A percentile compares a stretch with the other conserved stretches of the same genome.
These are phyloP conservation scores for Crithidia bombi DNA, from an alignment of 208 protist genomes.

Conservation along the genomic window DNA sequence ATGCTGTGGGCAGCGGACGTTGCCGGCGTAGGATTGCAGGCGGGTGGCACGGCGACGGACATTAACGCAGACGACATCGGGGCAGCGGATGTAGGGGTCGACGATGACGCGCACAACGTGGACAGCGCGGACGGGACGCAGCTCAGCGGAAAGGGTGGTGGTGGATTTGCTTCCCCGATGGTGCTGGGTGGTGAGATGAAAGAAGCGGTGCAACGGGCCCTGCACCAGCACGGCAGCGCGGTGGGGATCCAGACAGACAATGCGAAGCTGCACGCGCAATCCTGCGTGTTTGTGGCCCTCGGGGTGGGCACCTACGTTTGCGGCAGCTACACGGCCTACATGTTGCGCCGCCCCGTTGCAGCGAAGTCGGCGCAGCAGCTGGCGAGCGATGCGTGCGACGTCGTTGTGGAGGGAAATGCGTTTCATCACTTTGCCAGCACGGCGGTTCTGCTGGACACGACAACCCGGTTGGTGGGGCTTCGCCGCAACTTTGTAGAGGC, in stretches of 20 bases:
- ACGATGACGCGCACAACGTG: conserved; percentile 1
- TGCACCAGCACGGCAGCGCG: conserved; percentile 22
- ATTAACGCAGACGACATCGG: conserved; percentile 7
- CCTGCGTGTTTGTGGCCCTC: conserved; percentile 57
- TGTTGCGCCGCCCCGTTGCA: background rate
- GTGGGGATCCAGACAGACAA: conserved; percentile 69
- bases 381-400: conserved; percentile 10
- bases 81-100: background rate
- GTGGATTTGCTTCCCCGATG: conserved; percentile 2
- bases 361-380: conserved; percentile 19
- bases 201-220: conserved; percentile 15
- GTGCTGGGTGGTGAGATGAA: conserved; percentile 21
- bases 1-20: conserved; percentile 9
- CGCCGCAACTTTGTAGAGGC: conserved; percentile 52
- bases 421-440: conserved; percentile 70
- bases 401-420: conserved; percentile 14
- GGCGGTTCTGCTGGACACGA: conserved; percentile 58
- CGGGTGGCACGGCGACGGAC: background rate
- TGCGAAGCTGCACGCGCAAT: conserved; percentile 39
- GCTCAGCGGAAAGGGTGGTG: background rate
- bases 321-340: conserved; percentile 23
- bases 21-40: conserved; percentile 14
- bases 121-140: background rate
- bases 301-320: conserved; percentile 51
- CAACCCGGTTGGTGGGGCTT: conserved; percentile 57